Evolutionary conservation across 176 grass and related monocot species (phyloP).

Genomic region (Olyra latifolia): DNA sequence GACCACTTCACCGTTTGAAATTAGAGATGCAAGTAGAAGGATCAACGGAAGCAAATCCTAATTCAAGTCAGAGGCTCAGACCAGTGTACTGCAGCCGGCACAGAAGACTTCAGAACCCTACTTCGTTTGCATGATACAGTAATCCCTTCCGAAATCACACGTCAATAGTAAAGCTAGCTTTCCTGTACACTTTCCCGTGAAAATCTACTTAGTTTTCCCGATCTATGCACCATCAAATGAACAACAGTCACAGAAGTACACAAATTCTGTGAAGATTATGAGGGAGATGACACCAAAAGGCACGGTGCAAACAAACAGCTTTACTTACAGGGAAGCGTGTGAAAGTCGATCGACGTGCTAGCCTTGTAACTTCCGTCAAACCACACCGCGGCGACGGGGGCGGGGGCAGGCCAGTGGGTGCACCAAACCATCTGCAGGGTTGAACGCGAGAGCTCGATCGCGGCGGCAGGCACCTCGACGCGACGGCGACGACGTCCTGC

Average conservation of each 20-base stretch:
- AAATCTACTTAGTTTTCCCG: not conserved
- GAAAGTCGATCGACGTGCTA: slow-evolving; percentile 8
- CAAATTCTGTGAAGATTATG: not conserved
- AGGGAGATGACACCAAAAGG: not conserved
- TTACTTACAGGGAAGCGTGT: slow-evolving; percentile 5
- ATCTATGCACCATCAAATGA: not conserved
- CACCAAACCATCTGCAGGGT: slow-evolving; percentile 57
- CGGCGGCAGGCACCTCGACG: not conserved
- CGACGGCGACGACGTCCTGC: not conserved
- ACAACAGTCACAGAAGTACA: not conserved
- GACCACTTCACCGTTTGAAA: not conserved
- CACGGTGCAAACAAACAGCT: not conserved
- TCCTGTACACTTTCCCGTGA: not conserved
- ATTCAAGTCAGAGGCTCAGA: too few species aligned
- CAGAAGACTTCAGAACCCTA: not conserved
- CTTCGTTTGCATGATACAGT: not conserved
- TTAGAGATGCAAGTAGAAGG: slow-evolving; percentile 4
- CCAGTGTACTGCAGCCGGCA: not conserved
- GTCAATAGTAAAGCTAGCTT: not conserved
- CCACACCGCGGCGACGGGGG: slow-evolving; percentile 23
- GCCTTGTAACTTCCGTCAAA: not conserved
- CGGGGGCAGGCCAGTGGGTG: slow-evolving; percentile 56
- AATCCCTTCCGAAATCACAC: not conserved
- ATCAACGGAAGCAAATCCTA: not conserved
- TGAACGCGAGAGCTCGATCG: slow-evolving; percentile 3